phyloP scores from a whole-genome alignment of 2,329 filamentous ascomycete species.

The Gaeumannomyces sp. region DNA sequence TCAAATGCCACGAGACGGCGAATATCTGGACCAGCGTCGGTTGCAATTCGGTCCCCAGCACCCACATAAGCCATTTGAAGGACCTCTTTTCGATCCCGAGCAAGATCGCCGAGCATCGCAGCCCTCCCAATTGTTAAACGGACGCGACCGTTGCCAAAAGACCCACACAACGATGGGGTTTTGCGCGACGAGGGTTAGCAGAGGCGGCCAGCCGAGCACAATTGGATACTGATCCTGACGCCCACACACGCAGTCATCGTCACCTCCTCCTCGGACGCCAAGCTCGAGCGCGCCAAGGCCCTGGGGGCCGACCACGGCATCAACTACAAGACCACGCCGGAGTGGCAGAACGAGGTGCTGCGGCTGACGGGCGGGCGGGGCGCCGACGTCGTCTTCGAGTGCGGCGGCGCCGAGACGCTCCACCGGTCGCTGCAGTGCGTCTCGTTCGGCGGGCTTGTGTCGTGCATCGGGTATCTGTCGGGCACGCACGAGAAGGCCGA shows the following conservation, averaged over 20 bases:
- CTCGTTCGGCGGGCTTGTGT: conserved; percentile 49
- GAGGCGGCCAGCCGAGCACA: too few species aligned
- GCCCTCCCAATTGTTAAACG: too few species aligned
- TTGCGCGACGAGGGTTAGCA: too few species aligned
- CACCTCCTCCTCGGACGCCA: conserved; percentile 48
- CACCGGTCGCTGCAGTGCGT: conserved; percentile 46
- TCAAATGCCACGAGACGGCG: too few species aligned
- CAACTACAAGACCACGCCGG: conserved; percentile 47
- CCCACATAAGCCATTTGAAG: too few species aligned
- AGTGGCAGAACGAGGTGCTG: conserved; percentile 45
- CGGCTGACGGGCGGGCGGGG: conserved; percentile 37
- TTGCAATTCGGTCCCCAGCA: too few species aligned
- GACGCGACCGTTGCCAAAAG: too few species aligned
- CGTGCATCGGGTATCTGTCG: conserved; percentile 42
- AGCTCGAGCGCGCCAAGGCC: conserved; percentile 38
- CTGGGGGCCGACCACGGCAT: conserved; percentile 47
- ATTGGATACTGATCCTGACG: conserved; percentile 17
- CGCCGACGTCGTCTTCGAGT: conserved; percentile 50
- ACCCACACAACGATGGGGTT: too few species aligned
- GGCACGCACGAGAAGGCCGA: conserved; percentile 47
- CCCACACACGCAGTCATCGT: conserved; percentile 40
- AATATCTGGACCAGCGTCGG: too few species aligned
- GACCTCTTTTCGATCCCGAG: too few species aligned
- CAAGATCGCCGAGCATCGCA: too few species aligned
- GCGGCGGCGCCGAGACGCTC: conserved; percentile 45